These are phyloP conservation scores for Wallacemonas collosoma DNA, from an alignment of 208 protist species.

Conservation along the genomic window DNA sequence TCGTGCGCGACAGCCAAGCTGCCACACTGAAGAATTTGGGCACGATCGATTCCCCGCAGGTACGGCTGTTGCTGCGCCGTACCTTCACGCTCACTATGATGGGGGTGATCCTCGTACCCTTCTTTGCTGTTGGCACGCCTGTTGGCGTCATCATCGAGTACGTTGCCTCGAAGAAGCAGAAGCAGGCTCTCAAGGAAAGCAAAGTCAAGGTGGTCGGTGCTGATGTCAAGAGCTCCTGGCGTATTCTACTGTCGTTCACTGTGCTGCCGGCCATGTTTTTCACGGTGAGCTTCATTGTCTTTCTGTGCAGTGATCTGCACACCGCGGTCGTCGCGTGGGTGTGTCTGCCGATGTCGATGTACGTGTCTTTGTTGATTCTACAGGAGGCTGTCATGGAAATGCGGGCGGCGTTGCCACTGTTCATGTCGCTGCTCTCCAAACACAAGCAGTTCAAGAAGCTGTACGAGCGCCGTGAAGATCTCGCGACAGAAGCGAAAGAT, in stretches of 20 bases:
- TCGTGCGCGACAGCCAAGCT: slow-evolving; percentile 86
- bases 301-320: slow-evolving; percentile 59
- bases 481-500: slow-evolving; percentile 53
- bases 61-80: slow-evolving; percentile 71
- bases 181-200: slow-evolving; percentile 75
- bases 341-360: slow-evolving; percentile 90
- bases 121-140: slow-evolving; percentile 78
- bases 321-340: slow-evolving; percentile 72
- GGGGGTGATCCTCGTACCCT: slow-evolving; percentile 80
- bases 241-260: slow-evolving; percentile 73
- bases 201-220: slow-evolving; percentile 89
- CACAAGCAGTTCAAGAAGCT: slow-evolving; percentile 90
- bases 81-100: slow-evolving; percentile 80
- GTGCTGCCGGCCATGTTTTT: slow-evolving; percentile 64
- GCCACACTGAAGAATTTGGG: slow-evolving; percentile 79
- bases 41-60: slow-evolving; percentile 41
- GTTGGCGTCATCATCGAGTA: slow-evolving; percentile 69
- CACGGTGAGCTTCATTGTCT: slow-evolving; percentile 60
- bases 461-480: slow-evolving; percentile 73
- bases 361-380: slow-evolving; percentile 85
- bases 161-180: slow-evolving; percentile 48
- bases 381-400: slow-evolving; percentile 86
- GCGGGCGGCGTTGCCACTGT: slow-evolving; percentile 78
- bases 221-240: slow-evolving; percentile 92
- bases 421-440: slow-evolving; percentile 85